Conservation (phyloP, 2,329 filamentous ascomycete species). For the Aspergillus aculeatinus region DNA sequence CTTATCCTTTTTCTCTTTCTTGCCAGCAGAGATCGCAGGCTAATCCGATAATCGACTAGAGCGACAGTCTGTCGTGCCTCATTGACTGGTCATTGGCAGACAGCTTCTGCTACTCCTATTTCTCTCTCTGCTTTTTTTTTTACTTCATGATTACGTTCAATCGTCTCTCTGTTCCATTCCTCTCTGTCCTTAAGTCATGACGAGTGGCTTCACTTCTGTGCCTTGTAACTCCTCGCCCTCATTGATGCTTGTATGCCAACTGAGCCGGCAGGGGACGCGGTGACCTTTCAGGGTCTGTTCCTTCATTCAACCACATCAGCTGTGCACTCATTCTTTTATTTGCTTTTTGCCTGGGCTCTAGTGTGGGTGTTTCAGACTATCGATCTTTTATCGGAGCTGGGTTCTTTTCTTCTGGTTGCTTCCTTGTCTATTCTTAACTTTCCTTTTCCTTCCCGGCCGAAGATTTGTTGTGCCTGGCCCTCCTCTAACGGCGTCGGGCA, state of each 20-base stretch:
- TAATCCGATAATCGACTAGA: not conserved
- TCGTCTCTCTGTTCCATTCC: not conserved
- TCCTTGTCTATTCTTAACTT: not conserved
- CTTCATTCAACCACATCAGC: not conserved
- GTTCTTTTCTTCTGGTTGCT: not conserved
- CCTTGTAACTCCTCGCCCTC: not conserved
- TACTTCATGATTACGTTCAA: too few relatives aligned
- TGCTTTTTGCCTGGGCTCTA: not conserved
- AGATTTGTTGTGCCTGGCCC: not conserved
- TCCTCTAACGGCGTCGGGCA: not conserved
- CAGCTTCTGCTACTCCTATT: not conserved
- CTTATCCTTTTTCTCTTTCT: not conserved
- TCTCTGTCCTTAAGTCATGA: conserved; percentile 2
- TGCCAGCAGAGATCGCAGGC: not conserved
- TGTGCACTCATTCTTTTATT: not conserved
- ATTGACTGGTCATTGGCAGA: not conserved
- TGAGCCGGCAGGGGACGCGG: conserved; percentile 9
- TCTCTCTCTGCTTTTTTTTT: not conserved
- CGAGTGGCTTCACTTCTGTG: conserved; percentile 1
- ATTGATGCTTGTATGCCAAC: conserved; percentile 12
- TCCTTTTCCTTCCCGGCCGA: not conserved
- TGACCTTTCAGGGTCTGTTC: conserved; percentile 2
- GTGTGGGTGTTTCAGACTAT: not conserved
- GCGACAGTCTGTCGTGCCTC: too few relatives aligned
- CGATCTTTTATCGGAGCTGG: not conserved